Evolutionary conservation across 164 flowering plant genomes (phyloP), one percentile per base, ranked within the genome.

Genomic region (Buxus sempervirens): DNA sequence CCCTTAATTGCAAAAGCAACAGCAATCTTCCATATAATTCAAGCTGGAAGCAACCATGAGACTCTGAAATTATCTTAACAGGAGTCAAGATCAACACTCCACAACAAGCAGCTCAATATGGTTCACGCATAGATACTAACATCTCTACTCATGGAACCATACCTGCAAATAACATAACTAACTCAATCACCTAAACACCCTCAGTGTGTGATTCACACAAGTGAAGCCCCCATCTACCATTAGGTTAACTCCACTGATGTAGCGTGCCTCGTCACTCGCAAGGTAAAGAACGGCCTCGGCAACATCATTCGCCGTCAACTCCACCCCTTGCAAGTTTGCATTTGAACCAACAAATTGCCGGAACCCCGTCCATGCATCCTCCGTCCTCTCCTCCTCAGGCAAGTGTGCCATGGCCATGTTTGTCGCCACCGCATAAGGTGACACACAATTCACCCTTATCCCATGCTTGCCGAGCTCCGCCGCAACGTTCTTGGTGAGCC

Each of bases 191-290:
- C 88, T 77, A 51, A 89, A 93, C 22, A 86, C 91, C 19, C 82
- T 28, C 1, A 94, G 78, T 15, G 80, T 73, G 79, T 91, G 96
- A 67, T 87, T 90, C 18, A 79, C 73, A 54, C 73, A 66, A 0
- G 89, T 32, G 72, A 94, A 84, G 0, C 96, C 97, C 13, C 96
- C 97, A 78, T 94, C 97, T 41, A 94, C 88, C 80, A 89, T 75
- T 36, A 94, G 86, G 68, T 94, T 88, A 23, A 56, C 77, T 21
- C 96, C 97, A 70, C 98, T 94, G 1, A 90, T 69, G 64, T 88
- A 91, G 80, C 86, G 82, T 0, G 97, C 78, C 58, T 91, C 97
- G 45, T 90, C 96, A 28, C 91, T 84, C 1, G 92, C 92, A 36
- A 94, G 68, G 76, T 85, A 94, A 13, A 90, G 73, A 57, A 85